These are phyloP conservation scores for Lepidopterella palustris DNA, from an alignment of 495 filamentous ascomycete species.

Conservation along the genomic window DNA sequence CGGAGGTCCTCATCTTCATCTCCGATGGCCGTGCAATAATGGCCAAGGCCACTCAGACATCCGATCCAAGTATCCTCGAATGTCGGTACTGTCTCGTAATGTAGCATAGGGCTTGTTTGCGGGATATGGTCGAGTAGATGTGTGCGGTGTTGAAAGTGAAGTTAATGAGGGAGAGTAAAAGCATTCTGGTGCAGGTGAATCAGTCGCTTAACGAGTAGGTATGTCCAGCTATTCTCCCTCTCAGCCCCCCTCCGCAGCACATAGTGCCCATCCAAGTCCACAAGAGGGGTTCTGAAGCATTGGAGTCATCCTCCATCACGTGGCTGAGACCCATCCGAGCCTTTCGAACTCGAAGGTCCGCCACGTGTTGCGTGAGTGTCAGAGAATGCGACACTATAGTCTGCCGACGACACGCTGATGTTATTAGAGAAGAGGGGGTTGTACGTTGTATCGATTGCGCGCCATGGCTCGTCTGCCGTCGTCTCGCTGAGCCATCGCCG, in stretches of 20 bases:
- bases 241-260: too few relatives aligned
- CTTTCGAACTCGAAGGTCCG: not conserved
- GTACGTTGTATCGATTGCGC: not conserved
- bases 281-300: not conserved
- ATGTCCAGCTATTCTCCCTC: too few relatives aligned
- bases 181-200: too few relatives aligned
- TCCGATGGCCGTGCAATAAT: conserved; percentile 69
- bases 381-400: not conserved
- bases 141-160: too few relatives aligned
- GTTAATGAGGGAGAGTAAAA: too few relatives aligned
- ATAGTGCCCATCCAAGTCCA: too few relatives aligned
- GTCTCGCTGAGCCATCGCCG: not conserved
- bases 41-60: conserved; percentile 68
- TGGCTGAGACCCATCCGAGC: not conserved
- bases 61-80: conserved; percentile 85
- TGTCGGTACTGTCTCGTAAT: conserved; percentile 59
- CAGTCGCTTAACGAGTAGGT: too few relatives aligned
- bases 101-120: too few relatives aligned
- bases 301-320: not conserved
- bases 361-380: not conserved
- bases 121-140: too few relatives aligned
- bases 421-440: not conserved
- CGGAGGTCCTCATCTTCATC: conserved; percentile 57
- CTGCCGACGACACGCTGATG: not conserved
- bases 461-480: not conserved